Evolutionary conservation across 2,329 filamentous ascomycete genomes (phyloP), one percentile per base, ranked within the genome.

Genomic region (Aspergillus carbonarius): DNA sequence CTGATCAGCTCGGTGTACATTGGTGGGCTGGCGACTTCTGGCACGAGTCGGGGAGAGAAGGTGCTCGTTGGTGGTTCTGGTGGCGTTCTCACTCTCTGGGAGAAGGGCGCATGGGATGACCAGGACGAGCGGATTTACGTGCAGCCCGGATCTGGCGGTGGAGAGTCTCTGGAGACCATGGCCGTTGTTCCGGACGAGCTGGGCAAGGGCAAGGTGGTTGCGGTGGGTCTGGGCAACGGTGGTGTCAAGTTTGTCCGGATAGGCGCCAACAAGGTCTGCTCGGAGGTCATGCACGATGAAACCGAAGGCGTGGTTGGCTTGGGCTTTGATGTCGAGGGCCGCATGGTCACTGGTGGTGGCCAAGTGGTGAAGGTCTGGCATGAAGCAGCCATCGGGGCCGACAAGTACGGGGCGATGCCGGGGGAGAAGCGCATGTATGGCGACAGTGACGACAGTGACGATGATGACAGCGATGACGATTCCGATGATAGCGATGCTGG

Each of bases 51-150:
- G 48, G 91, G 91, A 5, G 83, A 88, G 68, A 89, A 89, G 71
- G 82, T 95, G 3, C 75, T 95, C 2, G 91, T 92, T 0, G 89
- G 91, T 35, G 91, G 91, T 25, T 88, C 86, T 17, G 88, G 85
- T 42, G 95, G 95, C 3, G 86, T 97, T 1, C 74, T 98, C 62
- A 97, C 93, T 4, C 79, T 98, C 6, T 99, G 95, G 93, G 93
- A 99, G 74, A 89, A 89, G 65, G 93, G 93, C 1, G 86, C 90
- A 0, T 98, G 95, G 93, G 93, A 96, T 70, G 93, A 98, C 73
- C 92, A 96, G 73, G 91, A 96, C 66, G 92, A 96, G 76, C 85
- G 92, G 54, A 90, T 97, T 68, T 86, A 90, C 50, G 86, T 97
- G 8, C 88, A 92, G 64, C 75, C 78, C 27, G 79, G 77, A 20